phyloP scores from a whole-genome alignment of 2,329 filamentous ascomycete species.

The Verticillium nonalfalfae region DNA sequence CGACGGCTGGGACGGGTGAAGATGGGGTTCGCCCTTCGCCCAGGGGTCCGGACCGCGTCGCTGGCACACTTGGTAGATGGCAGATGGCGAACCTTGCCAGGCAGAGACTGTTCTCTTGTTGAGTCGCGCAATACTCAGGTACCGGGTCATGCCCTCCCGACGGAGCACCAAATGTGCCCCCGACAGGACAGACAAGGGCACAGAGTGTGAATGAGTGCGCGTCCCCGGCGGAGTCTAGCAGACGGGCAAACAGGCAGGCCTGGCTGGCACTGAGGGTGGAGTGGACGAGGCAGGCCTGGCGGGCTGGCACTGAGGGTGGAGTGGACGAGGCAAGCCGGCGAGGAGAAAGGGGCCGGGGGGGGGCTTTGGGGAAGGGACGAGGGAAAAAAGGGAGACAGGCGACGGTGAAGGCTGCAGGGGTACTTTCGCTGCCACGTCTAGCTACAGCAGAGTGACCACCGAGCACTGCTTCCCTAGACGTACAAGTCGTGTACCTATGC shows the following conservation, averaged over 20 bases:
- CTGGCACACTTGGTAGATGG: background rate
- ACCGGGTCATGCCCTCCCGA: background rate
- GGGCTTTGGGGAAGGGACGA: background rate
- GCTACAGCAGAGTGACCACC: background rate
- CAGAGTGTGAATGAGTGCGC: background rate
- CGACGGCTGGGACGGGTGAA: background rate
- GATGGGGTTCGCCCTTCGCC: background rate
- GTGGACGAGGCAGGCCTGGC: too few relatives aligned
- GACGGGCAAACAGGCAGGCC: background rate
- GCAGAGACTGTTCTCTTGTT: background rate
- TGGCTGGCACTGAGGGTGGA: too few relatives aligned
- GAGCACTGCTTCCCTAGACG: too few relatives aligned
- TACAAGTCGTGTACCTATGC: background rate
- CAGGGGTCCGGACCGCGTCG: background rate
- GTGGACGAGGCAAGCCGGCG: background rate
- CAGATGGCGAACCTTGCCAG: background rate
- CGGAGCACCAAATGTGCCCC: too few relatives aligned
- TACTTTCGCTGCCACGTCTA: background rate
- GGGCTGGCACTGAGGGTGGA: background rate
- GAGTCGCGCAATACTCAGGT: background rate
- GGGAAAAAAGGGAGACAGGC: background rate
- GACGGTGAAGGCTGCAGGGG: background rate
- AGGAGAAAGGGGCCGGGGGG: background rate
- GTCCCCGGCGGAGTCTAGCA: background rate
- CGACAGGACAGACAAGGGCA: background rate